Base-by-base conservation (phyloP, 805 yeast species). In the Wickerhamia fluorescens region DNA sequence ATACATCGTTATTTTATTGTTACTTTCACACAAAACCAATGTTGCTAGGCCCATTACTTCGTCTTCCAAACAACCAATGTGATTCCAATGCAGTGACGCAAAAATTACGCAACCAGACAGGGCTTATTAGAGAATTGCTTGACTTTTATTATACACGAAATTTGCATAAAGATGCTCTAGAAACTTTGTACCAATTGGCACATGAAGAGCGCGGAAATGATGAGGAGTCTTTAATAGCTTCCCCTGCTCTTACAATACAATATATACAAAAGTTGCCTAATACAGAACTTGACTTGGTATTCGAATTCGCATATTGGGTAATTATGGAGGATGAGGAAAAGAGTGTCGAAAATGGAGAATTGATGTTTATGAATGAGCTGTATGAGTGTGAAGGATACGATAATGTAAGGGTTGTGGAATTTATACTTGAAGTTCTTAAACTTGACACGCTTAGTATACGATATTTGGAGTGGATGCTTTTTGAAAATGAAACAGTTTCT, bases 11-110 rank as follows among this genome's bases (percentile, higher is more conserved):
- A 12, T 85, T 89, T 44, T 63, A 73, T 29, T 73, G 92, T 35
- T 89, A 92, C 47, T 61, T 75, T 34, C 48, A 74, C n/a, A 72
- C 73, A 17, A 73, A 74, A 31, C 82, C 84, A 0, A 69, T 79
- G 37, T 63, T 89, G 49, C 69, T 89, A 9, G 95, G 89, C 0
- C 92, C 97, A 0, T 69, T 89, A 13, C 63, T 89, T 4, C 64
- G 97, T 27, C 67, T 86, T 2, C 68, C 69, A 0, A 71, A 73
- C 16, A 92, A 88, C 50, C 61, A 66, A 40, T 86, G 96, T 57
- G 78, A 79, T 42, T 67, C 78, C 4, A 58, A 62, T 2, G 63
- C 73, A 2, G 94, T 85, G 2, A 71, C 36, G 23, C 32, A 28
- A 17, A 24, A 30, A 23, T 20, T 19, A n/a, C 21, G 36, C 26